These are phyloP conservation scores for Trametes pubescens DNA, from an alignment of 1,284 basidiomycete species.

Conservation along the genomic window DNA sequence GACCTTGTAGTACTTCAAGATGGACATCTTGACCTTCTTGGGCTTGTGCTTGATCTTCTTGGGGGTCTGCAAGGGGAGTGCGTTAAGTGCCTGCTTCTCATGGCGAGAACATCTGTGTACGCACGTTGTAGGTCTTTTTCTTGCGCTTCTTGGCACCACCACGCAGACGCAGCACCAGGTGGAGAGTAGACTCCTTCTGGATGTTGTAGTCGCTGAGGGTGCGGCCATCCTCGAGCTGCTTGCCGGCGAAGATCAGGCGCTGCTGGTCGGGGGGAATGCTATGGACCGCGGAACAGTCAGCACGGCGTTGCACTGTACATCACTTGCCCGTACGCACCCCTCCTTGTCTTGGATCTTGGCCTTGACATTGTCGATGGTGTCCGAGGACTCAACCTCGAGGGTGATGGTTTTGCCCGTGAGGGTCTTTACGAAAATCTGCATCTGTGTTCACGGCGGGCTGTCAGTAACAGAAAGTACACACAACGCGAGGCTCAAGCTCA, in stretches of 20 bases:
- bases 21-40: conserved; percentile 99
- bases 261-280: conserved; percentile 97
- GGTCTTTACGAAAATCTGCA: conserved; percentile 98
- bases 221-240: conserved; percentile 96
- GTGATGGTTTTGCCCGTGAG: conserved; percentile 99
- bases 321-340: conserved; percentile 60
- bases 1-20: conserved; percentile 99
- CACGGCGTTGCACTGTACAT: background rate
- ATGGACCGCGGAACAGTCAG: conserved; percentile 8
- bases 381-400: conserved; percentile 95
- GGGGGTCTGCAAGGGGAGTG: conserved; percentile 73
- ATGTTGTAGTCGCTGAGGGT: conserved; percentile 94
- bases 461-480: background rate
- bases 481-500: conserved; percentile 23
- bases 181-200: conserved; percentile 96
- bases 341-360: conserved; percentile 97
- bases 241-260: conserved; percentile 97
- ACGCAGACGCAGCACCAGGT: conserved; percentile 94
- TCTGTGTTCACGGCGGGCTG: conserved; percentile 45
- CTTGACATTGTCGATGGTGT: conserved; percentile 99
- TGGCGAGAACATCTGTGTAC: conserved; percentile 34
- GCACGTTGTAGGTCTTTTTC: conserved; percentile 97
- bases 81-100: conserved; percentile 7
- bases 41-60: conserved; percentile 99
- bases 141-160: conserved; percentile 99